Evolutionary conservation across 768 basidiomycete genomes (phyloP), one percentile per base, ranked within the genome.

Genomic region (Saitozyma podzolica): DNA sequence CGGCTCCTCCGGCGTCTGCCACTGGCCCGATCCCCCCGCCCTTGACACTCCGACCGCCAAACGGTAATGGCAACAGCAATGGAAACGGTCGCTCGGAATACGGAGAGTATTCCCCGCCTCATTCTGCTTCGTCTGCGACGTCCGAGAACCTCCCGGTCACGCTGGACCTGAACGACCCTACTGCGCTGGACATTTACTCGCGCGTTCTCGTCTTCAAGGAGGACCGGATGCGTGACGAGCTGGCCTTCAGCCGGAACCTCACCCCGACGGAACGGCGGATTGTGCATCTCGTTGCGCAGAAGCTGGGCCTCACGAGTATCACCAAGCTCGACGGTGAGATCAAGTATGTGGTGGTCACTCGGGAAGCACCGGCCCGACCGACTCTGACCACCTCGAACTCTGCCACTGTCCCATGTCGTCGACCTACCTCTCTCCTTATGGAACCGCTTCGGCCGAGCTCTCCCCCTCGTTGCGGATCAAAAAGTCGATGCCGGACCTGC

Each of bases 401-500:
- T 39, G 68, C 70, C 4, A 66, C 69, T 7, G 37, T 56, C 11
- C 65, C 39, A 53, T 59, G 13, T 64, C 72, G 0, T 55, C 65
- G 5, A 50, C 68, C 19, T 79, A 76, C 61, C 71, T 77, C 9
- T 77, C 76, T 5, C 76, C 78, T 0, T 77, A 79, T 56, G 57
- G 42, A 40, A 78, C 73, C 74, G 74, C 67, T 58, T 13, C 13
- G 40, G 47, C 45, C 20, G 60, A 81, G 80, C 61, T 81, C 82
- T 68, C 83, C 80, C 67, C 83, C 82, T 52, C 78, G 79, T 85
- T 97, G 58, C 88, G 94, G 48, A 87, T 88, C 80, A 98, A 98
- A 84, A 96, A 96, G 82, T 95, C 92, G 20, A 98, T 98, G 96
- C 96, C 96, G 3, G 92, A 97, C 80, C 87, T 97, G 86, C 67